Conservation (phyloP, 257 asterid species). For the Eucommia ulmoides region DNA sequence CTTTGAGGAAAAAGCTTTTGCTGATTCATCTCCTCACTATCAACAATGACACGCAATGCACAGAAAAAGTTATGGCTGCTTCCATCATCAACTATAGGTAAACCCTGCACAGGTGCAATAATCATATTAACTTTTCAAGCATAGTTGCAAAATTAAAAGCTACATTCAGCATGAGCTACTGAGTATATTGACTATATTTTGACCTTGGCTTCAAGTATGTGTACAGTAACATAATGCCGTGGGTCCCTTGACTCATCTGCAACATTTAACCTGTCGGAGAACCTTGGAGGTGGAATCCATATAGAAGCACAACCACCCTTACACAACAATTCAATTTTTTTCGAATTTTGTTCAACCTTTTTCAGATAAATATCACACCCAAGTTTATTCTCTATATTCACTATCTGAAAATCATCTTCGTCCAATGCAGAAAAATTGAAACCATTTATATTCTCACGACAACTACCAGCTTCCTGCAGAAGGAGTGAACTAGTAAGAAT, state of each 20-base stretch:
- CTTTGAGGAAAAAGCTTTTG: slow-evolving; percentile 98
- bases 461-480: slow-evolving; percentile 53
- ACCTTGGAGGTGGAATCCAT: slow-evolving; percentile 90
- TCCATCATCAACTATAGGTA: slow-evolving; percentile 89
- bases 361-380: slow-evolving; percentile 81
- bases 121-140: slow-evolving; percentile 1
- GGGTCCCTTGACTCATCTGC: slow-evolving; percentile 84
- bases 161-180: not conserved
- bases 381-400: slow-evolving; percentile 82
- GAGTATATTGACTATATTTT: slow-evolving; percentile 5
- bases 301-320: slow-evolving; percentile 42
- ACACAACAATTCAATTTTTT: slow-evolving; percentile 35
- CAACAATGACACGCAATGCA: slow-evolving; percentile 90
- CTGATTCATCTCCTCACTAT: slow-evolving; percentile 75
- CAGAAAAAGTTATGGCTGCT: slow-evolving; percentile 84
- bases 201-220: slow-evolving; percentile 88
- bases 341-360: slow-evolving; percentile 41
- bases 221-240: slow-evolving; percentile 72
- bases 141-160: not conserved
- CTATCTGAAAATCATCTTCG: slow-evolving; percentile 76
- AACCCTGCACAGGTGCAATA: slow-evolving; percentile 44
- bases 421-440: slow-evolving; percentile 63
- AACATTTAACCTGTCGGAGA: slow-evolving; percentile 81
- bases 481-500: not conserved
- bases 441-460: slow-evolving; percentile 36